phyloP scores from a whole-genome alignment of 305 asterid genomes.

The Withania somnifera region DNA sequence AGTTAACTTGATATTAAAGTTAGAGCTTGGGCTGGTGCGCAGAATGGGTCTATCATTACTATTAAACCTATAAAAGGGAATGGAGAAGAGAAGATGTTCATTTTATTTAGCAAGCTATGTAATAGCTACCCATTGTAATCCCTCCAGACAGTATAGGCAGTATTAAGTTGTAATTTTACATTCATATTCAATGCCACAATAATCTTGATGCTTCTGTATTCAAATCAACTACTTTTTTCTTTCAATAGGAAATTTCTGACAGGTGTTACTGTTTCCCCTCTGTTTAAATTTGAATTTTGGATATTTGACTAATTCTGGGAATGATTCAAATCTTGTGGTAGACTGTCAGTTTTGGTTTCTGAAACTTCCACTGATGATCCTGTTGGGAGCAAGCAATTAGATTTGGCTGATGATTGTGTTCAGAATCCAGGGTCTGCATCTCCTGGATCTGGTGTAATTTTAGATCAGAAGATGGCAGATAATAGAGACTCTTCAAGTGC shows the following conservation, averaged over 20 bases:
- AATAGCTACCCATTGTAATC: background rate
- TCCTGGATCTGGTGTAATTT: slow-evolving; percentile 47
- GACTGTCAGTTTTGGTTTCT: slow-evolving; percentile 43
- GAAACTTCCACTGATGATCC: slow-evolving; percentile 51
- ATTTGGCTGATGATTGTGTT: slow-evolving; percentile 37
- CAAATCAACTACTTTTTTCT: background rate
- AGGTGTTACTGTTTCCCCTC: background rate
- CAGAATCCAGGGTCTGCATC: slow-evolving; percentile 58
- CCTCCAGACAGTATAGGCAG: background rate
- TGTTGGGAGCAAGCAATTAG: slow-evolving; percentile 39
- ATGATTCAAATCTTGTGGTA: slow-evolving; percentile 17
- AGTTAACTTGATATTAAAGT: background rate
- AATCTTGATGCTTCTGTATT: background rate
- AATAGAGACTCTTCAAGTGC: slow-evolving; percentile 41
- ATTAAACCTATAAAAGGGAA: background rate
- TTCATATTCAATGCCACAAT: background rate
- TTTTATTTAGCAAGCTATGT: background rate
- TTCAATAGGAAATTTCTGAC: background rate
- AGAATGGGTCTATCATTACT: background rate
- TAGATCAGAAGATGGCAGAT: slow-evolving; percentile 40
- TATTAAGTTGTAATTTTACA: background rate
- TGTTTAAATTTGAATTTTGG: background rate
- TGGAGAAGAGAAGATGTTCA: no score
- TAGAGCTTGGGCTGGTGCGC: background rate
- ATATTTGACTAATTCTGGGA: background rate